A percentile compares a stretch with the other conserved stretches of the same genome.
Evolutionary conservation across 495 filamentous ascomycete species (phyloP).

Genomic region (Penicillium desertorum): DNA sequence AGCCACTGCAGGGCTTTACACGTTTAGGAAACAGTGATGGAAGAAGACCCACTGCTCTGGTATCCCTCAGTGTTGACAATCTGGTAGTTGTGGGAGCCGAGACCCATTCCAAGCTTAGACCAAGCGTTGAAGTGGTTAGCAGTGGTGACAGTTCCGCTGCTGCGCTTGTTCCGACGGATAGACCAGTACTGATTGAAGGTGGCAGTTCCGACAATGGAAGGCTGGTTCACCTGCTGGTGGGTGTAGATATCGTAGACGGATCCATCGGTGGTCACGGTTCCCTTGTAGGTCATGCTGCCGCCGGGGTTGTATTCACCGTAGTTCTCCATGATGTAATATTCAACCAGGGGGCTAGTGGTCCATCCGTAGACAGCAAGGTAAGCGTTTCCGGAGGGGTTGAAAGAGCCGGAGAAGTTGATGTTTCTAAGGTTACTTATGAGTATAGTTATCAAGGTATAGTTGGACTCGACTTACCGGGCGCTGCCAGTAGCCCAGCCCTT

Average conservation of each 20-base stretch:
- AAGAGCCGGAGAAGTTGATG: constrained; percentile 56
- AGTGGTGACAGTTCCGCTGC: constrained; percentile 52
- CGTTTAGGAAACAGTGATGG: constrained; percentile 46
- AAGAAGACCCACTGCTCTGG: constrained; percentile 50
- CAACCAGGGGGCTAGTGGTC: constrained; percentile 60
- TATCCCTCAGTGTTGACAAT: constrained; percentile 63
- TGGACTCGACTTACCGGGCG: constrained; percentile 32
- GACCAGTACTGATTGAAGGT: constrained; percentile 66
- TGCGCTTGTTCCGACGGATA: constrained; percentile 54
- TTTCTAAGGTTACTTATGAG: constrained; percentile 28
- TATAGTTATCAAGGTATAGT: neutral
- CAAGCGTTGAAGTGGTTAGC: constrained; percentile 66
- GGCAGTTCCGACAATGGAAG: constrained; percentile 56
- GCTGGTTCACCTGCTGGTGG: constrained; percentile 57
- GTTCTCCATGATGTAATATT: constrained; percentile 65
- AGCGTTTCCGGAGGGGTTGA: constrained; percentile 56
- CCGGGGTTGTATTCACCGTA: constrained; percentile 57
- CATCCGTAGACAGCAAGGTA: constrained; percentile 65
- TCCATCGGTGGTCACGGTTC: constrained; percentile 59
- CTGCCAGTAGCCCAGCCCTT: constrained; percentile 61
- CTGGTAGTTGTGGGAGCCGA: constrained; percentile 59
- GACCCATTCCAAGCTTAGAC: constrained; percentile 44
- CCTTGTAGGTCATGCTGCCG: constrained; percentile 47
- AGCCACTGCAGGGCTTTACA: neutral
- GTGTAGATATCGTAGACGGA: constrained; percentile 64